A percentile compares a stretch with the other conserved stretches of the same genome.
These are phyloP conservation scores for Xerophyta viscosa DNA, from an alignment of 106 monocot species.

Conservation along the genomic window DNA sequence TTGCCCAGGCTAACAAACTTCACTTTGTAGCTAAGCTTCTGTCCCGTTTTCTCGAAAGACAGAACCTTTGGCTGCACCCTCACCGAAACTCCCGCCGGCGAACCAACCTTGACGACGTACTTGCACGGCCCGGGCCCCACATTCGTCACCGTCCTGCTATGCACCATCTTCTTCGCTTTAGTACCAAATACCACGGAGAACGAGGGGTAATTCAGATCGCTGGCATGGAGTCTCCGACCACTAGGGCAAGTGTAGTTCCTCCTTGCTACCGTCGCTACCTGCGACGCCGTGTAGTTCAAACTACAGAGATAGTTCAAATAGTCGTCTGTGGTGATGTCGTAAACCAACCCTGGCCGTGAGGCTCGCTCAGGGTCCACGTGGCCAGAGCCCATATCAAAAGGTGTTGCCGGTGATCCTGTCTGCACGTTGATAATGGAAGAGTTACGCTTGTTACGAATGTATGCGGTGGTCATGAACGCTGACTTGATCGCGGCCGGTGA, in stretches of 20 bases:
- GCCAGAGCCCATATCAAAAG: slow-evolving; percentile 12
- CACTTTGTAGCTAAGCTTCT: slow-evolving; percentile 33
- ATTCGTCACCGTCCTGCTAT: slow-evolving; percentile 19
- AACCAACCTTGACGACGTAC: slow-evolving; percentile 18
- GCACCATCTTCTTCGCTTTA: not conserved
- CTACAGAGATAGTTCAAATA: slow-evolving; percentile 27
- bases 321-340: slow-evolving; percentile 12
- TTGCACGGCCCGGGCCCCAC: slow-evolving; percentile 16
- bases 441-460: not conserved
- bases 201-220: slow-evolving; percentile 27
- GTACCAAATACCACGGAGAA: slow-evolving; percentile 12
- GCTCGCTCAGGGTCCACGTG: slow-evolving; percentile 19
- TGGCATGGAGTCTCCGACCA: not conserved
- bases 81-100: slow-evolving; percentile 19
- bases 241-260: not conserved
- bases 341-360: slow-evolving; percentile 21
- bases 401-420: slow-evolving; percentile 3
- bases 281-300: slow-evolving; percentile 8
- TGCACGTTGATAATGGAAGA: slow-evolving; percentile 5
- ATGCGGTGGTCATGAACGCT: slow-evolving; percentile 34
- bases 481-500: slow-evolving; percentile 37
- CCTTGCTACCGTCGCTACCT: slow-evolving; percentile 6
- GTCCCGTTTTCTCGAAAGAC: slow-evolving; percentile 8
- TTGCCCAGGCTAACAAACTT: slow-evolving; percentile 4
- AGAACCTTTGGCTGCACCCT: slow-evolving; percentile 21